phyloP scores from a whole-genome alignment of 495 filamentous ascomycete species.

The Talaromyces liani region DNA sequence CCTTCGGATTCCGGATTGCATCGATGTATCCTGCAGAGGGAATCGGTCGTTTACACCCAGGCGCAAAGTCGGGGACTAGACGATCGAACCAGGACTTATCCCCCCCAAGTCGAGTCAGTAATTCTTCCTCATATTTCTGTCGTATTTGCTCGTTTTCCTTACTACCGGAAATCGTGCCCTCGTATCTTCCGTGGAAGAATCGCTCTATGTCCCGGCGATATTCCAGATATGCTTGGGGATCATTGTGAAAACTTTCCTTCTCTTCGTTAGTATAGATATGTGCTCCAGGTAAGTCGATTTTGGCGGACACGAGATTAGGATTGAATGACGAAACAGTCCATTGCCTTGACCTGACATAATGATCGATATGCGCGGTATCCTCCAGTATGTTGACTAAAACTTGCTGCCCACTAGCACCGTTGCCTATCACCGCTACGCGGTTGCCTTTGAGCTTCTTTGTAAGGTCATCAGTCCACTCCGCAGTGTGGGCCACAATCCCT shows the following conservation, averaged over 20 bases:
- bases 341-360: constrained; percentile 9
- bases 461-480: constrained; percentile 12
- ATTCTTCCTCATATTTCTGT: constrained; percentile 8
- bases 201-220: not conserved
- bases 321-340: constrained; percentile 10
- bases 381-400: constrained; percentile 9
- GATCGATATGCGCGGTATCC: constrained; percentile 6
- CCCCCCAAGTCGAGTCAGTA: not conserved
- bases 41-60: constrained; percentile 14
- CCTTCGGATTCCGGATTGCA: constrained; percentile 12
- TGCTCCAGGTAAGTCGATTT: not conserved
- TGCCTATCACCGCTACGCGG: constrained; percentile 15
- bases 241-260: constrained; percentile 1
- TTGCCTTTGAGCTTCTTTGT: constrained; percentile 2
- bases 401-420: constrained; percentile 16
- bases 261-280: constrained; percentile 7
- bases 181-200: not conserved
- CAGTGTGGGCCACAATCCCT: constrained; percentile 12
- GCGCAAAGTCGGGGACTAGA: constrained; percentile 11
- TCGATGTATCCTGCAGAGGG: constrained; percentile 14
- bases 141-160: constrained; percentile 8
- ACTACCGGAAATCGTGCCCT: not conserved
- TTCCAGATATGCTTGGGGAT: constrained; percentile 2
- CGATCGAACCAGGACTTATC: constrained; percentile 7
- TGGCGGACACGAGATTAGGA: not conserved